A percentile compares a stretch with the other conserved stretches of the same genome.
Evolutionary conservation across 306 rosid genomes (phyloP).

Genomic region (Malus asiatica): DNA sequence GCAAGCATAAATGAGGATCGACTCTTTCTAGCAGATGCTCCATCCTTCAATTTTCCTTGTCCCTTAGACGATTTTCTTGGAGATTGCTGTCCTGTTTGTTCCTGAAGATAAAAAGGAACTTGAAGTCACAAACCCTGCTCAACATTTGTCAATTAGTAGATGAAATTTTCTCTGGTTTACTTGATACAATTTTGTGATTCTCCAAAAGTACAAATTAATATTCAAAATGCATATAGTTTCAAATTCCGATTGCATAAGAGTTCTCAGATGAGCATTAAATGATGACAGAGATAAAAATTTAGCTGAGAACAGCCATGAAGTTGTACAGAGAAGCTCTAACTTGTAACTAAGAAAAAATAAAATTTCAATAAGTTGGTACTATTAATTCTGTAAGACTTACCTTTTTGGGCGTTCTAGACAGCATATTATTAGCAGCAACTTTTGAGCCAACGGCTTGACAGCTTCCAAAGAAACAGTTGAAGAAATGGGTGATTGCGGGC

Average conservation of each 20-base stretch:
- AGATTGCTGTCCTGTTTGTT: conserved; percentile 56
- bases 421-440: conserved; percentile 29
- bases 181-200: not conserved
- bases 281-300: not conserved
- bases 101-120: conserved; percentile 40
- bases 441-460: conserved; percentile 59
- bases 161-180: not conserved
- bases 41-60: conserved; percentile 66
- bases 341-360: not conserved
- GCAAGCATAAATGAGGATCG: conserved; percentile 54
- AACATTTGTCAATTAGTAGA: not conserved
- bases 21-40: conserved; percentile 48
- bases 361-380: not conserved
- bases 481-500: conserved; percentile 67
- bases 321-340: not conserved
- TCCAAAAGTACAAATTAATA: not conserved
- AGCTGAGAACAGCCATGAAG: not conserved
- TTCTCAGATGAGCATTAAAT: not conserved
- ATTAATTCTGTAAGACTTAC: conserved; percentile 21
- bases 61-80: conserved; percentile 68
- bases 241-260: not conserved
- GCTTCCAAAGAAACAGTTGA: conserved; percentile 88
- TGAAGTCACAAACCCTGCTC: not conserved
- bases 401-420: conserved; percentile 50
- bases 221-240: not conserved